Conservation (phyloP, 345 rosid genomes). For the Barbarea vulgaris region DNA sequence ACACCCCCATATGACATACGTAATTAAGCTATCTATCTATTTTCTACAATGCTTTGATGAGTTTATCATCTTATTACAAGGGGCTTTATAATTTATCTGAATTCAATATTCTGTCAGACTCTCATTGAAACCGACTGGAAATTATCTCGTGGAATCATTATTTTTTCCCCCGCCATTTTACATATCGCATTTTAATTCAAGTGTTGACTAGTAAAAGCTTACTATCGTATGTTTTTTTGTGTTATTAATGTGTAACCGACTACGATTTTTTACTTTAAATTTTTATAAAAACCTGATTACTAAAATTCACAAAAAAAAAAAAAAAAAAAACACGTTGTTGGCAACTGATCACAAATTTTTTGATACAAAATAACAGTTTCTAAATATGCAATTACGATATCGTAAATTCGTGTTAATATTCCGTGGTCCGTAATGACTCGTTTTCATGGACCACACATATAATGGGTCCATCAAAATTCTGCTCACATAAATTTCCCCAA, state of each 20-base stretch:
- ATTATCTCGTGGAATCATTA: not conserved
- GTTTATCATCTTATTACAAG: not conserved
- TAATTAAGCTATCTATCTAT: not conserved
- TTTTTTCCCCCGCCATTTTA: not conserved
- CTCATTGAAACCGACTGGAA: not conserved
- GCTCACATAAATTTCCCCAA: slow-evolving; percentile 5
- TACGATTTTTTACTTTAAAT: not conserved
- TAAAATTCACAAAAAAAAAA: not conserved
- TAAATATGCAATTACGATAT: not conserved
- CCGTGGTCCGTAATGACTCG: not conserved
- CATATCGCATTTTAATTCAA: slow-evolving; percentile 23
- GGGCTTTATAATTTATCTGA: slow-evolving; percentile 1
- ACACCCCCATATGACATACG: not conserved
- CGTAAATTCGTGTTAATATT: not conserved
- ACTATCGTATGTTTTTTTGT: not conserved
- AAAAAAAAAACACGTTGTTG: not conserved
- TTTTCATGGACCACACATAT: slow-evolving; percentile 31
- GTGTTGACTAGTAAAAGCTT: slow-evolving; percentile 10
- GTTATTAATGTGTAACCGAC: not conserved
- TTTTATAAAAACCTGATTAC: not conserved
- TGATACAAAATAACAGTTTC: not conserved
- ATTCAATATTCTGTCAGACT: slow-evolving; percentile 8
- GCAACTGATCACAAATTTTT: not conserved
- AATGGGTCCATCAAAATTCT: slow-evolving; percentile 28
- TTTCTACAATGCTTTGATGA: slow-evolving; percentile 3